Conservation (phyloP, 495 filamentous ascomycete genomes). For the Trichoderma gamsii region DNA sequence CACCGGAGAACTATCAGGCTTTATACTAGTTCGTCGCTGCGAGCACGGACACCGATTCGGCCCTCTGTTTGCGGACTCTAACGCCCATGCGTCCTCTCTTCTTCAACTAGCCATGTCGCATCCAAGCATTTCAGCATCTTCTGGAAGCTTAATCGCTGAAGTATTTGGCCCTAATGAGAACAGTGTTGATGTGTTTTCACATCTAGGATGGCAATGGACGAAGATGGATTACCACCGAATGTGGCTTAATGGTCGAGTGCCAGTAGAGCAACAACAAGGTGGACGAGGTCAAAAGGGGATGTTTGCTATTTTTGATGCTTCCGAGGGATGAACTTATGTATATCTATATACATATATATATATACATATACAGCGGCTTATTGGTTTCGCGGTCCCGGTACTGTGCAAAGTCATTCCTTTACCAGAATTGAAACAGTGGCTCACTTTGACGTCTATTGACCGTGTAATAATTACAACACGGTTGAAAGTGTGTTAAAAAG, state of each 20-base stretch:
- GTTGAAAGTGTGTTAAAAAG: too few species aligned
- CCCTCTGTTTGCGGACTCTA: background rate
- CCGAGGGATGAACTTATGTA: background rate
- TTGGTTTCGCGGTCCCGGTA: too few species aligned
- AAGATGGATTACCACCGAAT: background rate
- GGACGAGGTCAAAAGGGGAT: background rate
- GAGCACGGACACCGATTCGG: background rate
- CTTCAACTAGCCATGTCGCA: background rate
- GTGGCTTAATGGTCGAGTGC: background rate
- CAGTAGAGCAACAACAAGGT: background rate
- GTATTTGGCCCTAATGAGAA: background rate
- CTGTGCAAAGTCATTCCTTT: too few species aligned
- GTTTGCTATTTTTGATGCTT: background rate
- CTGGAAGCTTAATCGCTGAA: background rate
- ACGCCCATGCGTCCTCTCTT: background rate
- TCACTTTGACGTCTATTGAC: too few species aligned
- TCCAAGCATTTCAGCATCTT: background rate
- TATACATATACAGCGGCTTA: too few species aligned
- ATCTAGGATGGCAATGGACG: background rate
- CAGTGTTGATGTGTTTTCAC: background rate
- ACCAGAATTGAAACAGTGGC: too few species aligned
- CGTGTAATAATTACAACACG: too few species aligned
- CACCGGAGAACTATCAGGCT: background rate
- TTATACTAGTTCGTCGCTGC: background rate
- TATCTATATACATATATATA: background rate